These are phyloP conservation scores for Plasmodium falciparum DNA, from an alignment of 169 alveolate genomes.

Conservation along the genomic window DNA sequence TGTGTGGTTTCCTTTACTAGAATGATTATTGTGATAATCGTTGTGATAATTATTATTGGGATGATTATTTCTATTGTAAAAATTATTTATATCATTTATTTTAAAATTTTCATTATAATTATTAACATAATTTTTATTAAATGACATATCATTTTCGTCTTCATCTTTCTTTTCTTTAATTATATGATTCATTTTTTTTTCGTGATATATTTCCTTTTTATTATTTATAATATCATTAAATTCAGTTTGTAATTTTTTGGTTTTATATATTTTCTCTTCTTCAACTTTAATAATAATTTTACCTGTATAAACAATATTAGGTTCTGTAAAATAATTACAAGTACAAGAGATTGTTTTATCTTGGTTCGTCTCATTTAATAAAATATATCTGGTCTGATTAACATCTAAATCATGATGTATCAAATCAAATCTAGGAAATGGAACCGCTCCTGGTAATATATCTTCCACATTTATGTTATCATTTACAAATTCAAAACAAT, in stretches of 20 bases:
- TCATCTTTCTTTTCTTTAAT: background rate
- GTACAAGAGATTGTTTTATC: constrained; percentile 19
- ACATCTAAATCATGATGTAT: constrained; percentile 5
- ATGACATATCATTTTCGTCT: background rate
- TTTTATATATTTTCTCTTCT: background rate
- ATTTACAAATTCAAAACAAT: constrained; percentile 66
- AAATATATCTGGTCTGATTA: constrained; percentile 47
- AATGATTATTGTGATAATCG: background rate
- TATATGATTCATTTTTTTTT: background rate
- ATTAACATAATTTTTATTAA: background rate
- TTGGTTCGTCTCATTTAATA: constrained; percentile 1
- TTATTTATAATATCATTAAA: background rate
- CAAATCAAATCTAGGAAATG: constrained; percentile 25
- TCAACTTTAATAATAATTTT: constrained; percentile 33
- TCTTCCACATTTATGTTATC: constrained; percentile 13
- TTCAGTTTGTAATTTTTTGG: background rate
- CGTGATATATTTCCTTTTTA: background rate
- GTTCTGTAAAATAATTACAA: constrained; percentile 35
- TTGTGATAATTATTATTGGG: background rate
- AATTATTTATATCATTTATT: background rate
- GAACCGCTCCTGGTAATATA: constrained; percentile 10
- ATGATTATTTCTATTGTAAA: background rate
- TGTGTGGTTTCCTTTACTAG: too few relatives aligned
- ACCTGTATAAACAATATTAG: constrained; percentile 27
- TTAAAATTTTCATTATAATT: background rate